Evolutionary conservation across 192 early-diverging fungal genomes (phyloP).

Genomic region (Podila minutissima): DNA sequence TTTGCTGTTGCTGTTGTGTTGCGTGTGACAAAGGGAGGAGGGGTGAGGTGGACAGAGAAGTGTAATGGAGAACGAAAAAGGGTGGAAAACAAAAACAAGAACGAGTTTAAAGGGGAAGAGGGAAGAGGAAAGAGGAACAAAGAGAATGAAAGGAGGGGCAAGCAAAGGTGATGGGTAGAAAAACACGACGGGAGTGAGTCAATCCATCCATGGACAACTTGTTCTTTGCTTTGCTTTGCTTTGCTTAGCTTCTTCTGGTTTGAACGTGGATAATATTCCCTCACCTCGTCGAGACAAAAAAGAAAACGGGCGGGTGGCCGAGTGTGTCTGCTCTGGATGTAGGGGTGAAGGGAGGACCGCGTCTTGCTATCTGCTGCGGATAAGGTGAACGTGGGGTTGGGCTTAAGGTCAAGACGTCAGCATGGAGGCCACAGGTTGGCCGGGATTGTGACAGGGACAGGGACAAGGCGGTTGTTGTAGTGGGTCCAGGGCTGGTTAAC

Average conservation of each 20-base stretch:
- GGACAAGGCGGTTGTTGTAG: not conserved
- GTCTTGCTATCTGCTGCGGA: too few relatives aligned
- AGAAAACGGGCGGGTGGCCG: not conserved
- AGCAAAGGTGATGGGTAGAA: not conserved
- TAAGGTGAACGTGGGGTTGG: not conserved
- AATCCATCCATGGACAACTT: too few relatives aligned
- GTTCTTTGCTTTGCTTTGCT: not conserved
- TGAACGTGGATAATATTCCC: not conserved
- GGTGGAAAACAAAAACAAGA: not conserved
- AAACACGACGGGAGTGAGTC: not conserved
- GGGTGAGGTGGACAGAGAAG: not conserved
- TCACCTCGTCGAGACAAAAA: too few relatives aligned
- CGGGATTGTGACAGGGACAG: not conserved
- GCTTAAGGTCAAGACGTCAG: constrained; percentile 19
- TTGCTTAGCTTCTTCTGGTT: not conserved
- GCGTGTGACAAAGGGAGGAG: not conserved
- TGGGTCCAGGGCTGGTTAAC: not conserved
- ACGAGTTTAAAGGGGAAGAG: not conserved
- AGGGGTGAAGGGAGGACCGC: too few relatives aligned
- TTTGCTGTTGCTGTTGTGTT: not conserved
- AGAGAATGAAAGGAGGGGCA: not conserved
- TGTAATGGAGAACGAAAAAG: not conserved
- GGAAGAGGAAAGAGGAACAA: not conserved
- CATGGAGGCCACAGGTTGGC: constrained; percentile 22
- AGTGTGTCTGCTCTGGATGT: not conserved